phyloP scores from a whole-genome alignment of 495 filamentous ascomycete genomes.

The Evernia prunastri region DNA sequence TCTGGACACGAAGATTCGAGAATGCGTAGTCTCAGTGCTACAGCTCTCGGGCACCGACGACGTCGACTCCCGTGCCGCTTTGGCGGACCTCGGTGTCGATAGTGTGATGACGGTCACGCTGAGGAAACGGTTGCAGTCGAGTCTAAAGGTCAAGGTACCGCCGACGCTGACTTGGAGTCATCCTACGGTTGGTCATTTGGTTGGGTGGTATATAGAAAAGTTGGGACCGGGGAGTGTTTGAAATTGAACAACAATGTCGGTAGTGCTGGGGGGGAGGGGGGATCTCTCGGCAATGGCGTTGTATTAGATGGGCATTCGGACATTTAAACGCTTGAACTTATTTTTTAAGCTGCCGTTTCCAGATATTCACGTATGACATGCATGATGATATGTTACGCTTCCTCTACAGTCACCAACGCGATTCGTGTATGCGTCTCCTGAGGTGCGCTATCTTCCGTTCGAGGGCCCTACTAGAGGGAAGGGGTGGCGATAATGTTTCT shows the following conservation, averaged over 20 bases:
- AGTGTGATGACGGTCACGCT: too few species aligned
- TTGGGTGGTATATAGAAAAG: conserved; percentile 5
- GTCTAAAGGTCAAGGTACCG: too few species aligned
- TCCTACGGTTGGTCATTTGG: conserved; percentile 13
- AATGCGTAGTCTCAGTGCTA: conserved; percentile 12
- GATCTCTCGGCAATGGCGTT: neutral
- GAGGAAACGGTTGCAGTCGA: too few species aligned
- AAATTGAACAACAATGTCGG: neutral
- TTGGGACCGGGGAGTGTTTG: conserved; percentile 4
- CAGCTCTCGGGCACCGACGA: conserved; percentile 3
- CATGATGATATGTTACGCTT: neutral
- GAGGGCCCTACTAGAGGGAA: too few species aligned
- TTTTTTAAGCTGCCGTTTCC: neutral
- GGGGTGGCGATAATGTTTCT: too few species aligned
- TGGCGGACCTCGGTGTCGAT: too few species aligned
- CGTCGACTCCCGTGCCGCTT: conserved; percentile 7
- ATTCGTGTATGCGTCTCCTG: too few species aligned
- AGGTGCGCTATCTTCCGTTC: too few species aligned
- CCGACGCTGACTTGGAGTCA: too few species aligned
- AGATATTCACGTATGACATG: neutral
- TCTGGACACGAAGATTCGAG: conserved; percentile 12
- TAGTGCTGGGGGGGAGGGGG: too few species aligned
- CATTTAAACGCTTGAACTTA: neutral
- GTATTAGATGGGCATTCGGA: neutral
- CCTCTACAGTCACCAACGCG: too few species aligned